phyloP scores from a whole-genome alignment of 1,139 yeast genomes.

The Taphrina confusa region DNA sequence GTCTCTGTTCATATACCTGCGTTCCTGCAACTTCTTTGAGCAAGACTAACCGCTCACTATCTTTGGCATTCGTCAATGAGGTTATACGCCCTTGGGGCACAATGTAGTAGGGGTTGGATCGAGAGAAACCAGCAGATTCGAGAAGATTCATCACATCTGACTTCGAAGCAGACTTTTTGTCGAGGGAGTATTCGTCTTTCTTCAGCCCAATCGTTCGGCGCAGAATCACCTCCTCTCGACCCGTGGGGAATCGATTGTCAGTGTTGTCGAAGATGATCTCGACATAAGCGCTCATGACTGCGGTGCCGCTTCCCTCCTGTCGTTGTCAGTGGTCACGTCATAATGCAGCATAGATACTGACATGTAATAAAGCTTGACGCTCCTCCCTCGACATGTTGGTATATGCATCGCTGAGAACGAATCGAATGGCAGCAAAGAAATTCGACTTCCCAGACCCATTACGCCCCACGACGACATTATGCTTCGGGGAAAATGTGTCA shows the following conservation, averaged over 20 bases:
- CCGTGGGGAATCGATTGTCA: conserved; percentile 69
- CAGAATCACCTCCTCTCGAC: conserved; percentile 66
- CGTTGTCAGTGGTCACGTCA: neutral
- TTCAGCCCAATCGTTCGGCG: conserved; percentile 89
- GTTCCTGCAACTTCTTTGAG: conserved; percentile 96
- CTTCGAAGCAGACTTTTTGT: conserved; percentile 60
- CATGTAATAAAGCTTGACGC: conserved; percentile 83
- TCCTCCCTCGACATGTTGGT: conserved; percentile 86
- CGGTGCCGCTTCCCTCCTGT: conserved; percentile 65
- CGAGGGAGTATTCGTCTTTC: conserved; percentile 80
- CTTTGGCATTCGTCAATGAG: conserved; percentile 83
- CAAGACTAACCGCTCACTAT: conserved; percentile 71
- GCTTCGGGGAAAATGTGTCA: conserved; percentile 73
- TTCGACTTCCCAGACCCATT: conserved; percentile 97
- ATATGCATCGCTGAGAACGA: conserved; percentile 88
- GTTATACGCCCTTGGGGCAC: conserved; percentile 91
- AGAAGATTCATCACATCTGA: conserved; percentile 78
- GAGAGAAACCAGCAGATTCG: conserved; percentile 90
- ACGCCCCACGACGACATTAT: conserved; percentile 87
- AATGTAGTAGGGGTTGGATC: conserved; percentile 89
- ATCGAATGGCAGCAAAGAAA: conserved; percentile 91
- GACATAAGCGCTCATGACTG: conserved; percentile 90
- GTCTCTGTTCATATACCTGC: conserved; percentile 77
- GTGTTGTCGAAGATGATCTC: conserved; percentile 83
- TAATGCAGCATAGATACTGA: conserved; percentile 43